Evolutionary conservation across 1,284 basidiomycete genomes (phyloP), one percentile per base, ranked within the genome.

Genomic region (Rhizoctonia solani): DNA sequence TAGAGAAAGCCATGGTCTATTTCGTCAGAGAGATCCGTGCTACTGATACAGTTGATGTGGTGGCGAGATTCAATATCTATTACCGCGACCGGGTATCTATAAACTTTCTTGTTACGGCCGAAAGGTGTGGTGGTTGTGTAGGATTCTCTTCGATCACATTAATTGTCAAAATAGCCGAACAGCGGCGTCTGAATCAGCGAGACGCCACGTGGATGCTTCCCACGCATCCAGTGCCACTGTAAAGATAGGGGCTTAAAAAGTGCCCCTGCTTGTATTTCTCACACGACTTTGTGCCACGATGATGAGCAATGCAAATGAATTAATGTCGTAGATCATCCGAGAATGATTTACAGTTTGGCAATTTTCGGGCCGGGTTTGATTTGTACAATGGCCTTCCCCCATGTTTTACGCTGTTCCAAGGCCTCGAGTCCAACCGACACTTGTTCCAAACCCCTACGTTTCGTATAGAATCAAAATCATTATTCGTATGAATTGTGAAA

Each of bases 381-480:
- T 41, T 82, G 81, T 1, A 93, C 84, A 21, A 96, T 81, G 0
- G 84, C 91, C 77, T 98, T 98, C 0, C 95, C 96, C 92, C 93
- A 98, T 1, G 94, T 96, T 79, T 93, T 87, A 68, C 96, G 81
- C 61, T 82, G 81, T 0, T 79, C 87, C 11, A 98, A 79, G 3
- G 85, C 85, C 34, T 80, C 80, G 11, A 98, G 80, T 0, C 93
- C 95, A 1, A 85, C 82, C 8, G 79, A 77, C 4, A 89, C 74
- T 25, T 76, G 77, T 21, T 86, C 85, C 4, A 92, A 75, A 0
- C 84, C 59, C 59, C 59, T 63, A 52, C 47, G 41, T 39, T 53
- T 34, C 32, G 32, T 4, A 11, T 44, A 32, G 34, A 42, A 41
- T 47, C 66, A 55, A 29, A 9, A 55, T 14, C 3, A 49, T 25